Evolutionary conservation across 2,329 filamentous ascomycete genomes (phyloP).

Genomic region (Ceratocystis cubensis): DNA sequence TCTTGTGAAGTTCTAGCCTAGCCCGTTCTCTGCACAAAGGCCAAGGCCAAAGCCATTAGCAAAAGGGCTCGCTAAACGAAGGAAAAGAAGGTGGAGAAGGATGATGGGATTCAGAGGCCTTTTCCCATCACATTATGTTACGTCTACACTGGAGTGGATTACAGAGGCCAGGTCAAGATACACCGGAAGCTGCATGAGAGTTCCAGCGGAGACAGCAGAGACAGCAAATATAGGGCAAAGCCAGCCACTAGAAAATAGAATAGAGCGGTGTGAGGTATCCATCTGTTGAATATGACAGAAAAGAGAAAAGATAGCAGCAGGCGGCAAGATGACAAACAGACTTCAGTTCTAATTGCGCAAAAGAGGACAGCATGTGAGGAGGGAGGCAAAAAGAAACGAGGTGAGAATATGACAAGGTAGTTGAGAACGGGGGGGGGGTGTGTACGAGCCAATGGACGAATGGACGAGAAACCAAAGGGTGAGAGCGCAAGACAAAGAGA

Average conservation of each 20-base stretch:
- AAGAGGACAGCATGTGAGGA: background rate
- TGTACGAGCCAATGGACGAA: background rate
- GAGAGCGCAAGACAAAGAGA: background rate
- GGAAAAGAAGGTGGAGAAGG: background rate
- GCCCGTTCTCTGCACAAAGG: background rate
- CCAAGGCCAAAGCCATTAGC: background rate
- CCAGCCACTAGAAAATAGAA: background rate
- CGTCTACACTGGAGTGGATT: background rate
- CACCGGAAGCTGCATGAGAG: background rate
- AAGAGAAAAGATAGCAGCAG: background rate
- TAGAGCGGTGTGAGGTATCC: background rate
- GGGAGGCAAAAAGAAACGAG: conserved; percentile 1
- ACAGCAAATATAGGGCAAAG: background rate
- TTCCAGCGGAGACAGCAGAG: background rate
- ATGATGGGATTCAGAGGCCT: background rate
- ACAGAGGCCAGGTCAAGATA: background rate
- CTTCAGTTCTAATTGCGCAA: background rate
- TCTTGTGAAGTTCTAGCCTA: background rate
- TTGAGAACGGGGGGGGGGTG: background rate
- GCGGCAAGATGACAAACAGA: background rate
- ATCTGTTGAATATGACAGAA: conserved; percentile 3
- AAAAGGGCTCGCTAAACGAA: background rate
- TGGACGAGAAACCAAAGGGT: background rate
- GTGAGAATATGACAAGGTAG: background rate
- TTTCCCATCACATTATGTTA: background rate